These are phyloP conservation scores for Phyllosticta citriasiana DNA, from an alignment of 2,329 filamentous ascomycete species.

Conservation along the genomic window DNA sequence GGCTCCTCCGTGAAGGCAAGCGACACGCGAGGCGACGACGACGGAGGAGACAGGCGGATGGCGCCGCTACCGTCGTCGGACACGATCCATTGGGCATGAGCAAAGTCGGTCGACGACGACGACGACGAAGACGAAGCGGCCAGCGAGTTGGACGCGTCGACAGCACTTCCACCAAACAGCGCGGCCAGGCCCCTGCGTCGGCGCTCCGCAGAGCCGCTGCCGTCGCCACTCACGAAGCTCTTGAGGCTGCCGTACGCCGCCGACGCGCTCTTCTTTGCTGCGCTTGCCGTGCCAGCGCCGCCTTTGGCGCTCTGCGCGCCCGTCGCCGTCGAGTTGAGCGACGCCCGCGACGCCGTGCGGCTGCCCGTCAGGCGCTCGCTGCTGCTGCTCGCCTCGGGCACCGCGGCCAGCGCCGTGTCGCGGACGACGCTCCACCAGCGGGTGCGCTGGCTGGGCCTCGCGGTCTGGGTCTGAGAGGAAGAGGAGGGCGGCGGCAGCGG, in stretches of 20 bases:
- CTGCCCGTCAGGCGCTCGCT: constrained; percentile 27
- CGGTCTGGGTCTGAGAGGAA: not conserved
- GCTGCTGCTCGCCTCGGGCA: constrained; percentile 39
- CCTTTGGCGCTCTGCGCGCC: constrained; percentile 7
- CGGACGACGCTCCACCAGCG: constrained; percentile 22
- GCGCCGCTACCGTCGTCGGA: not conserved
- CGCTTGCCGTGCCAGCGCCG: too few species aligned
- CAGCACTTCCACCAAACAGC: constrained; percentile 4
- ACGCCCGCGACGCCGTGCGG: constrained; percentile 5
- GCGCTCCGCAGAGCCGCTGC: not conserved
- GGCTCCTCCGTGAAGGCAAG: constrained; percentile 5
- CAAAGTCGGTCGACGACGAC: not conserved
- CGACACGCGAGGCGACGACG: constrained; percentile 2
- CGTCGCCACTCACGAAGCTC: constrained; percentile 13
- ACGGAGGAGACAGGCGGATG: constrained; percentile 1
- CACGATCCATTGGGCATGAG: constrained; percentile 2
- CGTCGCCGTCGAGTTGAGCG: not conserved
- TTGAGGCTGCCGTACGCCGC: constrained; percentile 14
- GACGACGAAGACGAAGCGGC: too few species aligned
- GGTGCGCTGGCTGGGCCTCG: constrained; percentile 17
- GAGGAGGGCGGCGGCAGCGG: constrained; percentile 3
- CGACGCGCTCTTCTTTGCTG: constrained; percentile 6
- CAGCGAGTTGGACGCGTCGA: not conserved
- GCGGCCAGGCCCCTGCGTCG: constrained; percentile 1
- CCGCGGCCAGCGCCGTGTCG: constrained; percentile 34